phyloP scores from a whole-genome alignment of 768 basidiomycete species.

The Harrya chromipes region DNA sequence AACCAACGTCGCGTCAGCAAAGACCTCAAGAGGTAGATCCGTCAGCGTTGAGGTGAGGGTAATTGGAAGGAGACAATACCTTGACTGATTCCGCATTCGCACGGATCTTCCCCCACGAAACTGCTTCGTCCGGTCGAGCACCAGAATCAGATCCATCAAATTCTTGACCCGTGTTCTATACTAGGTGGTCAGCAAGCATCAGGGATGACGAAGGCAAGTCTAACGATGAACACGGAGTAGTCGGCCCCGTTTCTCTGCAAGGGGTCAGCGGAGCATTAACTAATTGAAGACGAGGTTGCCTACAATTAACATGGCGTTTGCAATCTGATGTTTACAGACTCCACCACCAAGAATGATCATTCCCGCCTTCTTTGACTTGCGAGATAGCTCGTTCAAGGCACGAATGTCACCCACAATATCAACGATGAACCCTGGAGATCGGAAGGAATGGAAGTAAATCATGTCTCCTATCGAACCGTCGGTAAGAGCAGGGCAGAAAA shows the following conservation, averaged over 20 bases:
- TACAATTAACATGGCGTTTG: conserved; percentile 99
- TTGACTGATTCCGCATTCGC: conserved; percentile 81
- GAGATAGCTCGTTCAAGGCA: conserved; percentile 81
- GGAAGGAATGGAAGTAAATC: conserved; percentile 98
- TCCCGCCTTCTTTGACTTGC: conserved; percentile 88
- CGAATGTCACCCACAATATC: conserved; percentile 97
- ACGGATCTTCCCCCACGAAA: conserved; percentile 98
- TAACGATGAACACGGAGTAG: conserved; percentile 90
- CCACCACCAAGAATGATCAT: conserved; percentile 99
- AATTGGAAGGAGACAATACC: conserved; percentile 36
- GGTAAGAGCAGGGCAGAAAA: conserved; percentile 97
- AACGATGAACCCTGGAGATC: conserved; percentile 75
- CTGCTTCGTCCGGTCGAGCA: conserved; percentile 94
- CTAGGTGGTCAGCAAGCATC: neutral
- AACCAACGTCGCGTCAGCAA: conserved; percentile 94
- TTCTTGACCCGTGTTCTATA: conserved; percentile 95
- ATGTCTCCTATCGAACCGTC: conserved; percentile 99
- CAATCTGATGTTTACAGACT: conserved; percentile 99
- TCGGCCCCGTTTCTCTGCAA: conserved; percentile 94
- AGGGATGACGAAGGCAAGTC: conserved; percentile 18
- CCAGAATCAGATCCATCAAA: conserved; percentile 99
- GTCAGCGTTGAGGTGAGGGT: conserved; percentile 6
- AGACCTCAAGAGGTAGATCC: conserved; percentile 46
- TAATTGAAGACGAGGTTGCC: conserved; percentile 20
- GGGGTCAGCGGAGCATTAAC: conserved; percentile 1